Percentiles rank a stretch among this genome's conserved stretches.
Evolutionary conservation across 2,329 filamentous ascomycete genomes (phyloP).

Genomic region (Xylaria arbuscula): DNA sequence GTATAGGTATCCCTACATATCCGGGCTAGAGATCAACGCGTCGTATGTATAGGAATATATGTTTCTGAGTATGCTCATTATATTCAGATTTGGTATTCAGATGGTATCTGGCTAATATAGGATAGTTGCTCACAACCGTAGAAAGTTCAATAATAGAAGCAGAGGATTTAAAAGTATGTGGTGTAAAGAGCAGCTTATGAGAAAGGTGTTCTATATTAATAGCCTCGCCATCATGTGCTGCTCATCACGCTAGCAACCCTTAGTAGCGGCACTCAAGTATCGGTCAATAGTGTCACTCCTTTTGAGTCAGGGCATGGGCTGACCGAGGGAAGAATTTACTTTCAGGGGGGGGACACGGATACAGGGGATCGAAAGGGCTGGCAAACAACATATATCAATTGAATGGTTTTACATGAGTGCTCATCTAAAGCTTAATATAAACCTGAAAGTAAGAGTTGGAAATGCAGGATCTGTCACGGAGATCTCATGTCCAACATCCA

Average conservation of each 20-base stretch:
- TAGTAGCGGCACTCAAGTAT: neutral
- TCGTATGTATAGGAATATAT: neutral
- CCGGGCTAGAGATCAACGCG: neutral
- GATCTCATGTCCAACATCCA: conserved; percentile 86
- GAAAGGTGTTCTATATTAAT: neutral
- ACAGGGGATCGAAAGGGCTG: neutral
- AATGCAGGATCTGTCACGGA: conserved; percentile 95
- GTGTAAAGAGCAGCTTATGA: no score
- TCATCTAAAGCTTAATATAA: conserved; percentile 60
- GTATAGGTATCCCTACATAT: neutral
- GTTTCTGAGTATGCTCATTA: neutral
- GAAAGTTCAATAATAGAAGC: no score
- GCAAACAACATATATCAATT: conserved; percentile 7
- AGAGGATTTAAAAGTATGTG: neutral
- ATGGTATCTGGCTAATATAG: neutral
- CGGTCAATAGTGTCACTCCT: neutral
- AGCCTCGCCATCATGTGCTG: neutral
- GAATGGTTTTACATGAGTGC: neutral
- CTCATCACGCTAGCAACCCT: neutral
- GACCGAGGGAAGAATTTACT: neutral
- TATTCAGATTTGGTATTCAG: neutral
- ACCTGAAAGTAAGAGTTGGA: conserved; percentile 74
- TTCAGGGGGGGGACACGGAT: neutral
- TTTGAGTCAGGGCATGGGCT: neutral
- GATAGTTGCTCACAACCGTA: neutral